Percentiles rank a stretch among this genome's conserved stretches.
Conservation (phyloP, 352 stramenopile species). For the Pythium brassicae region DNA sequence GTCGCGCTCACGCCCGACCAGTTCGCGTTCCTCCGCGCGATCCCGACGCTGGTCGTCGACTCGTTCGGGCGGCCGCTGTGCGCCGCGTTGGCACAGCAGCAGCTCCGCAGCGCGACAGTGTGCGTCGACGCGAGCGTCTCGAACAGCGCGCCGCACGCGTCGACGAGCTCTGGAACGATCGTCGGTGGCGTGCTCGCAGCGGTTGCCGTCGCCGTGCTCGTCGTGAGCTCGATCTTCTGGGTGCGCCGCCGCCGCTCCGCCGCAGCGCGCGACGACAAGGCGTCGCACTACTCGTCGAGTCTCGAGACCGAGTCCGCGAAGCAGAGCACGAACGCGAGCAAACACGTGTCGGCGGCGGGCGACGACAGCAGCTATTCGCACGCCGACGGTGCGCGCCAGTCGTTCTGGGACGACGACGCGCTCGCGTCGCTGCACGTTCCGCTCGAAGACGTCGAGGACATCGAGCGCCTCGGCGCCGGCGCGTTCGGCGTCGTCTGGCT, state of each 20-base stretch:
- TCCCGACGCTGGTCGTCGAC: constrained; percentile 9
- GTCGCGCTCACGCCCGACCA: constrained; percentile 3
- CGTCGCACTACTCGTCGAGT: constrained; percentile 3
- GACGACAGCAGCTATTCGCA: neutral
- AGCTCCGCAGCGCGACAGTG: neutral
- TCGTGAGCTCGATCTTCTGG: constrained; percentile 7
- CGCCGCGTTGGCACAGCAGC: neutral
- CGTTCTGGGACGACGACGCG: constrained; percentile 52
- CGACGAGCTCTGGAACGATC: neutral
- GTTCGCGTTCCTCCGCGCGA: constrained; percentile 6
- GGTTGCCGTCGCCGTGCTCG: neutral
- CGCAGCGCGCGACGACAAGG: neutral
- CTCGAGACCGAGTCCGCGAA: neutral
- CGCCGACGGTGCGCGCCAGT: constrained; percentile 7
- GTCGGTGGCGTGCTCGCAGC: constrained; percentile 5
- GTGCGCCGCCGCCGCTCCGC: constrained; percentile 1
- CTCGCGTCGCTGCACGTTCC: constrained; percentile 41
- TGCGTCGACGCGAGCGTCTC: constrained; percentile 1
- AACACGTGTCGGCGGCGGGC: neutral
- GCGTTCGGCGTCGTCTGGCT: constrained; percentile 47
- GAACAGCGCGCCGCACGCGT: neutral
- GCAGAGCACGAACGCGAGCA: neutral
- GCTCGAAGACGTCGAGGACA: constrained; percentile 35
- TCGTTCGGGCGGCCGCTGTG: constrained; percentile 7
- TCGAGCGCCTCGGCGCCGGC: constrained; percentile 40